These are phyloP conservation scores for Didymella pomorum DNA, from an alignment of 2,329 filamentous ascomycete species.

Conservation along the genomic window DNA sequence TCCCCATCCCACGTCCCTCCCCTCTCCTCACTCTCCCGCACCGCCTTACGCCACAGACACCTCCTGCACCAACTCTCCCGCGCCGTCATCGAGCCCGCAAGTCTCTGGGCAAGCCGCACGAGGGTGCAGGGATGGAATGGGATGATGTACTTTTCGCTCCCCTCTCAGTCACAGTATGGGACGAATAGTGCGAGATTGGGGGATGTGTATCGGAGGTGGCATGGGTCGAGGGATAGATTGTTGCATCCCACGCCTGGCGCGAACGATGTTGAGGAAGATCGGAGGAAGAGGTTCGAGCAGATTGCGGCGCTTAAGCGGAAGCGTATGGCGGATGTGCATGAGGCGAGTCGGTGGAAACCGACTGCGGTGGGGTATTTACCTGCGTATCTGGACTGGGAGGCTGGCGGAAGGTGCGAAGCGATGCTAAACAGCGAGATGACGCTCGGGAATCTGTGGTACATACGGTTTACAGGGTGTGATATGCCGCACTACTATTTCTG, in stretches of 20 bases:
- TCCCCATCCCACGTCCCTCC: slow-evolving; percentile 35
- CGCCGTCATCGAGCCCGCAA: slow-evolving; percentile 36
- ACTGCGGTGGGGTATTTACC: slow-evolving; percentile 37
- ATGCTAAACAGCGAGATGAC: not conserved
- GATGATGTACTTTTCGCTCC: slow-evolving; percentile 39
- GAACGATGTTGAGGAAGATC: slow-evolving; percentile 14
- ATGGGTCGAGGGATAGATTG: slow-evolving; percentile 15
- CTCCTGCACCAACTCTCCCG: slow-evolving; percentile 29
- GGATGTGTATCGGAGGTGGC: slow-evolving; percentile 32
- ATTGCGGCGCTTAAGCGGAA: slow-evolving; percentile 23
- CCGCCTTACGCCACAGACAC: slow-evolving; percentile 38
- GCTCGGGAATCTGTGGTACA: slow-evolving; percentile 38
- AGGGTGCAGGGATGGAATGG: slow-evolving; percentile 40
- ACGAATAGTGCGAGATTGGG: slow-evolving; percentile 16
- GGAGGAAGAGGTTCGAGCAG: slow-evolving; percentile 14
- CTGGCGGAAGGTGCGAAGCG: not conserved
- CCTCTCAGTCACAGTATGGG: slow-evolving; percentile 8
- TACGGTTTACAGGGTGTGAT: slow-evolving; percentile 38
- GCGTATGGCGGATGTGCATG: slow-evolving; percentile 32
- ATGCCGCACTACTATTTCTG: slow-evolving; percentile 49
- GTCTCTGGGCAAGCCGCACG: slow-evolving; percentile 39
- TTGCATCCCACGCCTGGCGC: slow-evolving; percentile 6
- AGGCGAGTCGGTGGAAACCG: slow-evolving; percentile 30
- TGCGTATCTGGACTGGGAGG: slow-evolving; percentile 34
- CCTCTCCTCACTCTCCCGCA: slow-evolving; percentile 25